Conservation (phyloP, 1,284 basidiomycete species). For the Neonothopanus nambi region DNA sequence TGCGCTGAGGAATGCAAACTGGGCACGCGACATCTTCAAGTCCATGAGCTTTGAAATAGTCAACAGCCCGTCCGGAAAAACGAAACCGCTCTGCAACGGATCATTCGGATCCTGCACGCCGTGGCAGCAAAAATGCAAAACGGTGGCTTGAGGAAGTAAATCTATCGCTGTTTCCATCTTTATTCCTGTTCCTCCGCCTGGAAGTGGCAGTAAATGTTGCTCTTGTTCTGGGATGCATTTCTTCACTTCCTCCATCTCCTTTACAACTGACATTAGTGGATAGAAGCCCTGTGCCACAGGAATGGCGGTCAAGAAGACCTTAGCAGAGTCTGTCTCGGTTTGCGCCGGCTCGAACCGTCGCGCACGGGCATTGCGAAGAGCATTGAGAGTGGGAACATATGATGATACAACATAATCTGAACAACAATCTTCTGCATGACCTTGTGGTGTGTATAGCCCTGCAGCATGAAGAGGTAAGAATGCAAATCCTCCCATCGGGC, state of each 20-base stretch:
- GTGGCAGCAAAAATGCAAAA: slow-evolving; percentile 32
- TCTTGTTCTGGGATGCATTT: slow-evolving; percentile 1
- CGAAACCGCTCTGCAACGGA: slow-evolving; percentile 25
- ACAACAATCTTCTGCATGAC: neutral
- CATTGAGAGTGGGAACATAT: slow-evolving; percentile 23
- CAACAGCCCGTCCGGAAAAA: slow-evolving; percentile 14
- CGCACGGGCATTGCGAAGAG: slow-evolving; percentile 10
- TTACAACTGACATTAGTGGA: slow-evolving; percentile 12
- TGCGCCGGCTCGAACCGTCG: too few relatives aligned
- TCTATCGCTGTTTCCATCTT: slow-evolving; percentile 17
- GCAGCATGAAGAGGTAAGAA: slow-evolving; percentile 11
- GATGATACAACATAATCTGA: slow-evolving; percentile 19
- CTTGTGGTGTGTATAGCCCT: neutral
- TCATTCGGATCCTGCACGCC: slow-evolving; percentile 26
- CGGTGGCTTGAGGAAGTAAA: slow-evolving; percentile 10
- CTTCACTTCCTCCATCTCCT: slow-evolving; percentile 16
- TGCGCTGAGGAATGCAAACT: slow-evolving; percentile 30
- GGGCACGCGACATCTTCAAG: neutral
- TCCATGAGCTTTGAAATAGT: neutral
- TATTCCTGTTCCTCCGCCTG: slow-evolving; percentile 12
- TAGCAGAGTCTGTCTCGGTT: neutral
- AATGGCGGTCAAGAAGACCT: slow-evolving; percentile 14
- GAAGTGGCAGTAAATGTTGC: too few relatives aligned
- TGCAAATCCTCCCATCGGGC: neutral
- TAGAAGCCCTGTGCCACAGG: slow-evolving; percentile 5